phyloP scores from a whole-genome alignment of 2,329 filamentous ascomycete species.

The Aspergillus sp. region DNA sequence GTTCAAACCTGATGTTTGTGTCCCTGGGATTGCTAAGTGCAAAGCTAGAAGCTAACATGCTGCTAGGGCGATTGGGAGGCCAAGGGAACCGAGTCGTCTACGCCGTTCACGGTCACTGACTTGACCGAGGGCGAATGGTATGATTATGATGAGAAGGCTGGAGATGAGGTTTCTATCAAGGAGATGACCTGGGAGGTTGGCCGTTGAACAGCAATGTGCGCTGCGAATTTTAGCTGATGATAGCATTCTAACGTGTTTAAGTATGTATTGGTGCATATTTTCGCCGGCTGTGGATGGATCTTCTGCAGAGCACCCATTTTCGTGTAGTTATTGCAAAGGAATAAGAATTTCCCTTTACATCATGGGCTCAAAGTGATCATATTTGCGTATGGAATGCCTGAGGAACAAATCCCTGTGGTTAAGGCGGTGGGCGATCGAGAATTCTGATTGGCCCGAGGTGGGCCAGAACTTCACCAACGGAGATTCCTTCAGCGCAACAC shows the following conservation, averaged over 20 bases:
- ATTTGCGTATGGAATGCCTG: background rate
- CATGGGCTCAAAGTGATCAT: no score
- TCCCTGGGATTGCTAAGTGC: background rate
- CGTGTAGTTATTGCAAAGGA: no score
- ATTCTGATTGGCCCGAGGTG: conserved; percentile 29
- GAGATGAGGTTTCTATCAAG: conserved; percentile 89
- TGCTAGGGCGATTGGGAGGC: conserved; percentile 83
- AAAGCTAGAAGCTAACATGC: background rate
- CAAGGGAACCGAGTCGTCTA: conserved; percentile 74
- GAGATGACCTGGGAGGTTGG: conserved; percentile 84
- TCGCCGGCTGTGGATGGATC: no score
- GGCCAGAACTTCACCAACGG: conserved; percentile 35
- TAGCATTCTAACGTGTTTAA: conserved; percentile 14
- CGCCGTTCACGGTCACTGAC: conserved; percentile 80
- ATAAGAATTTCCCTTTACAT: background rate
- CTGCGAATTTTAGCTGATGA: background rate
- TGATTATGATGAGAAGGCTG: conserved; percentile 93
- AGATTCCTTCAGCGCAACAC: conserved; percentile 6
- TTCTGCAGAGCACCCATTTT: no score
- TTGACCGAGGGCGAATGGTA: conserved; percentile 92
- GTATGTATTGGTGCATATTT: conserved; percentile 1
- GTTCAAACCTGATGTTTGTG: conserved; percentile 82
- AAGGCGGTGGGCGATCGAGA: conserved; percentile 24
- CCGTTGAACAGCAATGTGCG: conserved; percentile 49
- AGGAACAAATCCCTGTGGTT: background rate